These are phyloP conservation scores for Xylariaceae sp. DNA, from an alignment of 2,329 filamentous ascomycete species.

Conservation along the genomic window DNA sequence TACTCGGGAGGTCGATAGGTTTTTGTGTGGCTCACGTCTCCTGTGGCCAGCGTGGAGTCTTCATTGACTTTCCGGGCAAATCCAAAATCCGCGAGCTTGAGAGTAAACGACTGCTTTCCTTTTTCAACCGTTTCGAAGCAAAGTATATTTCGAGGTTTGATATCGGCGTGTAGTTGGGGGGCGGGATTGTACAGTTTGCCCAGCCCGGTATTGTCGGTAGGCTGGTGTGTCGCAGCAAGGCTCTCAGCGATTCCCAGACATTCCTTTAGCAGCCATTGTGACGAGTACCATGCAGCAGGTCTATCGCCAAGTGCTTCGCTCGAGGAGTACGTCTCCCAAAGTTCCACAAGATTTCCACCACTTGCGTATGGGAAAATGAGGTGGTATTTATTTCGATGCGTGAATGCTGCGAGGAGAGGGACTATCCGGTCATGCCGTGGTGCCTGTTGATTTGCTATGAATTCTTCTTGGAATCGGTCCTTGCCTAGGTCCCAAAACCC, in stretches of 20 bases:
- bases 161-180: slow-evolving; percentile 22
- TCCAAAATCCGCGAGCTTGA: slow-evolving; percentile 29
- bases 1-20: slow-evolving; percentile 28
- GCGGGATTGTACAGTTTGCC: neutral
- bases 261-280: slow-evolving; percentile 21
- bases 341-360: slow-evolving; percentile 13
- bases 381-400: slow-evolving; percentile 13
- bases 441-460: slow-evolving; percentile 10
- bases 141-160: slow-evolving; percentile 29
- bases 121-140: slow-evolving; percentile 13
- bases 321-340: too few relatives aligned
- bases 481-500: neutral
- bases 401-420: slow-evolving; percentile 26
- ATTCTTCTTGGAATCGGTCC: slow-evolving; percentile 6
- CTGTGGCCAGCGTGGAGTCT: neutral
- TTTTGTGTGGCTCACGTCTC: slow-evolving; percentile 13
- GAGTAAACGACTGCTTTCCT: neutral
- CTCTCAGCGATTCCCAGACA: slow-evolving; percentile 24
- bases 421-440: slow-evolving; percentile 23
- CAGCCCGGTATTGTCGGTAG: neutral
- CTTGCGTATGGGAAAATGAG: slow-evolving; percentile 27
- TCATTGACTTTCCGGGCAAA: neutral
- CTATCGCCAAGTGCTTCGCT: too few relatives aligned
- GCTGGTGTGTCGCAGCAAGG: slow-evolving; percentile 16
- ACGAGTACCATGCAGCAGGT: slow-evolving; percentile 3